Base-by-base conservation (phyloP, 148 eudicot genomes). In the Silene conica region DNA sequence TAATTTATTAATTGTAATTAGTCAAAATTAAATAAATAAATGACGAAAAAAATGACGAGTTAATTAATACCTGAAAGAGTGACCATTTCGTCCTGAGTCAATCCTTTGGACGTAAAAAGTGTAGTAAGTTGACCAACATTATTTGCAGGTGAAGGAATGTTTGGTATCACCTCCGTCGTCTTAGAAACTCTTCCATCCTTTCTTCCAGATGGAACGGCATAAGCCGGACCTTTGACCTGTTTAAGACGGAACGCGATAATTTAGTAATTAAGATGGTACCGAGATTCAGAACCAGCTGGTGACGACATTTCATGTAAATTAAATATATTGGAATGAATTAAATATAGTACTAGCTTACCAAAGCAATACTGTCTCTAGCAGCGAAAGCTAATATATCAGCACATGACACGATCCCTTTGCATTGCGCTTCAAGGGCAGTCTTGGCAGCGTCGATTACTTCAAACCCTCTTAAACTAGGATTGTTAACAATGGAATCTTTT, bases 371-470 rank as follows among this genome's bases (percentile, higher is more conserved):
- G 12, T 79, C 82, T 74, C 82, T 74, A 41, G 82, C 82, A 2
- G 82, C 82, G 23, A 74, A 79, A n/a, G 82, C 78, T 63, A 79
- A 22, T 63, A 79, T 79, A n/a, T 79, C 82, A 21, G 82, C 78
- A 55, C 82, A 79, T 9, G 86, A 83, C 56, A 83, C 86, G 6
- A 80, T 71, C 63, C 89, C 90, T 52, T 71, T 63, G 56, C 96
- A 92, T 13, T 74, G 3, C 6, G 77, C 55, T 76, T 92, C 98
- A 0, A 90, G 80, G 31, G 82, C 85, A 20, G 89, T 73, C 82
- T 90, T 90, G 55, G 90, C 93, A 21, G 69, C 84, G 77, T 92
- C 98, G 41, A 92, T 88, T 67, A 90, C 82, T 63, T 88, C 87
- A 38, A 90, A 92, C 20, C 98, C 98, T 73, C 90, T 83, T 14